Evolutionary conservation across 176 grass and related monocot species (phyloP), one percentile per base, ranked within the genome.

Genomic region (Hyparrhenia diplandra): DNA sequence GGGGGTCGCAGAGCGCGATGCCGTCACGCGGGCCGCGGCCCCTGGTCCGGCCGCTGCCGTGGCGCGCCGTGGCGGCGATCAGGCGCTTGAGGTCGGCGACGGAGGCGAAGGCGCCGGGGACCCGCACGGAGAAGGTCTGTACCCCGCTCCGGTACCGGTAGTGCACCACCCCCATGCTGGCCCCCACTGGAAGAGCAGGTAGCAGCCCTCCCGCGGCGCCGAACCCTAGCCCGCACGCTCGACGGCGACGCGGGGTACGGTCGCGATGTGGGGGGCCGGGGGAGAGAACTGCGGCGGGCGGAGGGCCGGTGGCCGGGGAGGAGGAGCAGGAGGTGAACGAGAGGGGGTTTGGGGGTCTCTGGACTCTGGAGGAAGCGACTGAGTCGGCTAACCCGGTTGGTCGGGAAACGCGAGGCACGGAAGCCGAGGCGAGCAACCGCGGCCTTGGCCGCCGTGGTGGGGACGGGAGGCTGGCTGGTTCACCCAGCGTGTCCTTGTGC

Each of bases 51-150:
- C 45, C 46, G 37, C 37, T 24, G n/a, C 79, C 64, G 17, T 77
- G 74, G 5, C 18, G 55, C 17, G 39, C 76, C 31, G 73, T 64
- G 11, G 74, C 74, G 10, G 23, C 55, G 74, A 61, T 77, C 74
- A 77, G 23, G 2, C 74, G 23, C 74, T 43, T 62, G 57, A 77
- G 36, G 24, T 77, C 74, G 23, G 74, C 57, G 57, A 77, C 57
- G 74, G 74, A 29, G 36, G 36, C 54, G 74, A 55, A 55, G 71
- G 28, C 47, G 47, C 46, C 29, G 0, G 47, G 47, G 2, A 57
- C 37, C 23, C 24, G 23, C 57, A 77, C 2, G 37, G 74, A 77
- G 57, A 77, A 77, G 36, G 37, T 63, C n/a, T n/a, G n/a, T n/a
- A n/a, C 57, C 57, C 57, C 55, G 72, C 72, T 74, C 49, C 20